phyloP scores from a whole-genome alignment of 441 rosid species.

The Metrosideros polymorpha region DNA sequence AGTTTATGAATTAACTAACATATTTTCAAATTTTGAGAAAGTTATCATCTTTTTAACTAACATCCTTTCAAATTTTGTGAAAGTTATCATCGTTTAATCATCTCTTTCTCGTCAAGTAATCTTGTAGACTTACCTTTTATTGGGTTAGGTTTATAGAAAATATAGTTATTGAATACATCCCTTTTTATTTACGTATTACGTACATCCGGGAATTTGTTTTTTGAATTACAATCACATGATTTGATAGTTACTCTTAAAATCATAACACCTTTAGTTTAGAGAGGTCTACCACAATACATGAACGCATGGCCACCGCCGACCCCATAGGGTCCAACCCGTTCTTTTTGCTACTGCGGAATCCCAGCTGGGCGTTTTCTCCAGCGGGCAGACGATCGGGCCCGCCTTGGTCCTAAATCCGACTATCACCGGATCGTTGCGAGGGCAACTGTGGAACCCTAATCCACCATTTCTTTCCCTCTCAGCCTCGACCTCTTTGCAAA shows the following conservation, averaged over 20 bases:
- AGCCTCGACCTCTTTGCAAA: not conserved
- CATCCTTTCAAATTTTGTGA: fast-evolving
- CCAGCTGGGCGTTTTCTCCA: fast-evolving
- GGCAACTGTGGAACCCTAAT: not conserved
- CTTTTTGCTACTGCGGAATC: not conserved
- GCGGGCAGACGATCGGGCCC: not conserved
- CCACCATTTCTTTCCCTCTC: not conserved
- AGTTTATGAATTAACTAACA: not conserved
- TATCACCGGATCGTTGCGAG: not conserved
- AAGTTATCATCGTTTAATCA: not conserved
- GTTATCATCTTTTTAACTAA: too few species aligned
- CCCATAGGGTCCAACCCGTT: not conserved
- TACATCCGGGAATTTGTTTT: too few species aligned
- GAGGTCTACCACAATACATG: too few species aligned
- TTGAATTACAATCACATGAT: too few species aligned
- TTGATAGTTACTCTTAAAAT: too few species aligned
- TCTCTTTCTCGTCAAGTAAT: too few species aligned
- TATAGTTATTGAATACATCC: not conserved
- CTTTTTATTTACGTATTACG: not conserved
- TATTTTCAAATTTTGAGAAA: too few species aligned
- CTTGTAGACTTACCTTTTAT: not conserved
- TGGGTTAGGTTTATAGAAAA: not conserved
- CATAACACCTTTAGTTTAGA: too few species aligned
- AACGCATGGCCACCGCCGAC: not conserved
- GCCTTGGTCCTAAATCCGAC: not conserved